phyloP scores from a whole-genome alignment of 208 protist genomes.

The Trypanosoma melophagium region DNA sequence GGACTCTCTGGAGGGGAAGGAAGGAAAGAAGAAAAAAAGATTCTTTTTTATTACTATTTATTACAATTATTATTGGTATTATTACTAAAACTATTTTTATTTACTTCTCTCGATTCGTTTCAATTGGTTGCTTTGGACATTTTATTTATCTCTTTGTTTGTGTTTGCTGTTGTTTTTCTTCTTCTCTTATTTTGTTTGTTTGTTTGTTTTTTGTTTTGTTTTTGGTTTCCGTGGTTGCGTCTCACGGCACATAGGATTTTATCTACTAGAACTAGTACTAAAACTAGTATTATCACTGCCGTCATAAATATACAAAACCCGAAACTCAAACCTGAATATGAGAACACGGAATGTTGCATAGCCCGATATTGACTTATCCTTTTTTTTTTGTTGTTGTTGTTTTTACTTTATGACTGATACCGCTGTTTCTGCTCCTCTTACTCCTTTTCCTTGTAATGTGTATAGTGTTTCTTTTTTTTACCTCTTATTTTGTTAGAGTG shows the following conservation, averaged over 20 bases:
- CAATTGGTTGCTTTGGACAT: no score
- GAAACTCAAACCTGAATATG: not conserved
- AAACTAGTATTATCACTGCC: no score
- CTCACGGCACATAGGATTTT: no score
- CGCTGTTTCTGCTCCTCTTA: not conserved
- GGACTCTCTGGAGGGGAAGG: not conserved
- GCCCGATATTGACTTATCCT: not conserved
- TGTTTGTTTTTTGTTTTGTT: no score
- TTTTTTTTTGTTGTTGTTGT: not conserved
- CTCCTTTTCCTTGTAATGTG: not conserved
- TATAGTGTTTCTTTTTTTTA: constrained; percentile 5
- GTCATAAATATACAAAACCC: not conserved
- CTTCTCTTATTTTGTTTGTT: no score
- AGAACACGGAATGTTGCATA: not conserved
- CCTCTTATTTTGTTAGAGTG: not conserved
- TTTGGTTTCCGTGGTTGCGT: no score
- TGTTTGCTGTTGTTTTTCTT: no score
- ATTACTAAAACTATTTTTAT: no score
- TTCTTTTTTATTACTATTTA: not conserved
- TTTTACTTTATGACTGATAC: no score
- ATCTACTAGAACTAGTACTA: no score
- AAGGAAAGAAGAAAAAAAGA: not conserved
- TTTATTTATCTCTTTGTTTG: no score
- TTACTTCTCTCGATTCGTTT: no score
- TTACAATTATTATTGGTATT: not conserved